Percentiles rank a stretch among this genome's conserved stretches.
Conservation (phyloP, 2,329 filamentous ascomycete species). For the Fusarium drepaniforme region DNA sequence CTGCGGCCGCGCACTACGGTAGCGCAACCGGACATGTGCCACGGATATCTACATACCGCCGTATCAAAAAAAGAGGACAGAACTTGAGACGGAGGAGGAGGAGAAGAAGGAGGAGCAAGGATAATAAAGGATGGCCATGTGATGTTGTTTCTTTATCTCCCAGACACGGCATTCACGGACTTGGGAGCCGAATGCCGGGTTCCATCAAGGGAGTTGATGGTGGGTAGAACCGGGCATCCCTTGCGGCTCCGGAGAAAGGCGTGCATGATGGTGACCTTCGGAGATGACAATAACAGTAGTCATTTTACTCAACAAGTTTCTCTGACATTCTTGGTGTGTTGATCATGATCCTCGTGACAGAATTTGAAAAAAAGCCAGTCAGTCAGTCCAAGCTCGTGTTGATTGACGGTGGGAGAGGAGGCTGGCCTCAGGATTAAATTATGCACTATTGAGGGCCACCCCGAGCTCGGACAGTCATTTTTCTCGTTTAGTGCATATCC, state of each 20-base stretch:
- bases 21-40: conserved; percentile 18
- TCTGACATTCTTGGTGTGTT: conserved; percentile 22
- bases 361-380: not conserved
- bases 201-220: conserved; percentile 2
- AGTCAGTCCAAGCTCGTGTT: conserved; percentile 8
- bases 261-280: not conserved
- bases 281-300: not conserved
- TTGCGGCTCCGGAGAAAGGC: conserved; percentile 15
- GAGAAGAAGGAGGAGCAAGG: conserved; percentile 6
- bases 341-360: conserved; percentile 32
- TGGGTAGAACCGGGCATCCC: conserved; percentile 29
- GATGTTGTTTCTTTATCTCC: conserved; percentile 17
- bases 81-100: conserved; percentile 15
- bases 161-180: not conserved
- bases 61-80: conserved; percentile 4
- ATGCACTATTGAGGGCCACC: conserved; percentile 5
- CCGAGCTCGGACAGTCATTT: not conserved
- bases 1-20: conserved; percentile 20
- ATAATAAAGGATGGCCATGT: conserved; percentile 23
- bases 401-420: not conserved
- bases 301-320: conserved; percentile 4
- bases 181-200: conserved; percentile 1
- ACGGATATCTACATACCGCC: conserved; percentile 40
- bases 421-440: conserved; percentile 33
- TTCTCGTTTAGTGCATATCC: conserved; percentile 27